Evolutionary conservation across 371 early-diverging fungal species (phyloP).

Genomic region (Mucor piriformis): DNA sequence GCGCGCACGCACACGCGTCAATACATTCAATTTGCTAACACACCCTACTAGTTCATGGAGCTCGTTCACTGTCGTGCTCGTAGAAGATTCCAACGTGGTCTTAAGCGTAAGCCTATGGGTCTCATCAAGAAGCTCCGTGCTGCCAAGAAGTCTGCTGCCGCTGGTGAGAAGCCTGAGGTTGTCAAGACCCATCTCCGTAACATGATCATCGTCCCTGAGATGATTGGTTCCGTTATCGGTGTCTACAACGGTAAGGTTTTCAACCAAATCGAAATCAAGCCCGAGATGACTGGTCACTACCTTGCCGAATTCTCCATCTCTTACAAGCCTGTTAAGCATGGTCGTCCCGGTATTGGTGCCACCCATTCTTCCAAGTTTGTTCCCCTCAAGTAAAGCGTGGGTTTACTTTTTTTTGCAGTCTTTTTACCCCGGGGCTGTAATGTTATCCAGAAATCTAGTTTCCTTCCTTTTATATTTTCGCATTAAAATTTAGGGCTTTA

Average conservation of each 20-base stretch:
- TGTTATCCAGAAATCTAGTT: too few species aligned
- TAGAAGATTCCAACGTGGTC: constrained; percentile 96
- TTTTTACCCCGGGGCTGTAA: too few species aligned
- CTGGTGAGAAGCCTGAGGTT: constrained; percentile 58
- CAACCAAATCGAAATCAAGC: constrained; percentile 99
- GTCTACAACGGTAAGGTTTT: constrained; percentile 99
- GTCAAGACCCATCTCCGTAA: constrained; percentile 99
- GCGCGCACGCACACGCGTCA: too few species aligned
- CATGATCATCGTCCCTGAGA: constrained; percentile 99
- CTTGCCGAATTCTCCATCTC: constrained; percentile 95
- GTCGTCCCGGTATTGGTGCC: constrained; percentile 99
- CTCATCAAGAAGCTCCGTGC: constrained; percentile 95
- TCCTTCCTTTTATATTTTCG: too few species aligned
- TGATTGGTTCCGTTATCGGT: constrained; percentile 98
- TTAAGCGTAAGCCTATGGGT: constrained; percentile 96
- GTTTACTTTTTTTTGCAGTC: not conserved
- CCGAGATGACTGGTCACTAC: constrained; percentile 99
- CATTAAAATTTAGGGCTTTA: too few species aligned
- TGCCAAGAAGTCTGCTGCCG: constrained; percentile 89
- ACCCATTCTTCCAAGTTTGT: constrained; percentile 80
- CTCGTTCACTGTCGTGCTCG: constrained; percentile 95
- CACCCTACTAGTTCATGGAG: constrained; percentile 75
- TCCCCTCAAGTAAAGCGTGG: constrained; percentile 38
- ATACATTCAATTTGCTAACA: not conserved
- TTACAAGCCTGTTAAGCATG: constrained; percentile 98